Evolutionary conservation across 1,139 yeast species (phyloP).

Genomic region (Pichia sp.): DNA sequence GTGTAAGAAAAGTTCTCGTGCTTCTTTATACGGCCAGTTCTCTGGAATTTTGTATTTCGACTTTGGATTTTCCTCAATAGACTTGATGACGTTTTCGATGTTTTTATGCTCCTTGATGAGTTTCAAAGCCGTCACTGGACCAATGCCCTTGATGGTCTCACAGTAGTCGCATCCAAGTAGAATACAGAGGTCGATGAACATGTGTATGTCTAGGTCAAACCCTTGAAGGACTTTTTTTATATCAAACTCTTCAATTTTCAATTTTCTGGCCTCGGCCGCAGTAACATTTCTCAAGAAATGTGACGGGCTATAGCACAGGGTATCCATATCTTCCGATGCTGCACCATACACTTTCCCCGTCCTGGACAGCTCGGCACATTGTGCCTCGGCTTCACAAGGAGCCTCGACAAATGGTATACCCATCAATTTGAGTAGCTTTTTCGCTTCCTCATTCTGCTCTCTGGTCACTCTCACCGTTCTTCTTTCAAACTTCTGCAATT

Average conservation of each 20-base stretch:
- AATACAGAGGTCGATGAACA: slow-evolving; percentile 88
- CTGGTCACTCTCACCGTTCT: slow-evolving; percentile 82
- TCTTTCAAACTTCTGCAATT: slow-evolving; percentile 71
- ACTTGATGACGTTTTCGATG: slow-evolving; percentile 70
- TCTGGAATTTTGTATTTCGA: slow-evolving; percentile 81
- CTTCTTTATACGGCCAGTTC: slow-evolving; percentile 90
- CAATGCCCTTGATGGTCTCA: slow-evolving; percentile 91
- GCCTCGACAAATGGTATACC: slow-evolving; percentile 93
- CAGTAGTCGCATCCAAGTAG: slow-evolving; percentile 95
- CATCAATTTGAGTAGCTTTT: slow-evolving; percentile 72
- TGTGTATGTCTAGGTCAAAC: slow-evolving; percentile 61
- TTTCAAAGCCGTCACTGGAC: slow-evolving; percentile 90
- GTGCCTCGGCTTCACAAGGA: slow-evolving; percentile 98
- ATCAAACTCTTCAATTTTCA: slow-evolving; percentile 84
- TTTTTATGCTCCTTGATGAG: slow-evolving; percentile 81
- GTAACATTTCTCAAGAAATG: slow-evolving; percentile 81
- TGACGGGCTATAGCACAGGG: slow-evolving; percentile 87
- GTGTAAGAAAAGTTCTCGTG: slow-evolving; percentile 70
- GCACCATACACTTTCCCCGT: slow-evolving; percentile 92
- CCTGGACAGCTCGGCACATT: slow-evolving; percentile 89
- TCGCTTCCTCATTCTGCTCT: slow-evolving; percentile 94
- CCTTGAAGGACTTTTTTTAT: slow-evolving; percentile 69
- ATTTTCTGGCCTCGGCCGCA: slow-evolving; percentile 87
- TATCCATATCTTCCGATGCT: slow-evolving; percentile 99
- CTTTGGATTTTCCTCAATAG: slow-evolving; percentile 55